These are phyloP conservation scores for Letharia lupina DNA, from an alignment of 495 filamentous ascomycete genomes.

Conservation along the genomic window DNA sequence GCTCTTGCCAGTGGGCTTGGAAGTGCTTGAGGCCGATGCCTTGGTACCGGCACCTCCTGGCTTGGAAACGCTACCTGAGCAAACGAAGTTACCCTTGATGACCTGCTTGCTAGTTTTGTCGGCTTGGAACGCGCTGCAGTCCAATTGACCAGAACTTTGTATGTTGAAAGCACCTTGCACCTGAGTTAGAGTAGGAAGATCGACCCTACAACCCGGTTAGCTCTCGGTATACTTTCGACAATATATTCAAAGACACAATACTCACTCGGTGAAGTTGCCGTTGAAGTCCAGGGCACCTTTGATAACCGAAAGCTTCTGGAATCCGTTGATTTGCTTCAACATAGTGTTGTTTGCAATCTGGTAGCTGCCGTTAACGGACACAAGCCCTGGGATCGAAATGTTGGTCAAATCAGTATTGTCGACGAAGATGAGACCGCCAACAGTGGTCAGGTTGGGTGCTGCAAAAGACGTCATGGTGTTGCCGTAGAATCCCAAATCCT, in stretches of 20 bases:
- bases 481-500: conserved; percentile 74
- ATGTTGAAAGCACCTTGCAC: conserved; percentile 85
- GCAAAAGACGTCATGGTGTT: conserved; percentile 60
- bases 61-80: conserved; percentile 35
- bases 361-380: conserved; percentile 64
- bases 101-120: conserved; percentile 32
- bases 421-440: conserved; percentile 71
- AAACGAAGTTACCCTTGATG: conserved; percentile 58
- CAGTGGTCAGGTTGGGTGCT: conserved; percentile 72
- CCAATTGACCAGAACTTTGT: conserved; percentile 58
- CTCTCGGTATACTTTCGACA: conserved; percentile 1
- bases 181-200: conserved; percentile 58
- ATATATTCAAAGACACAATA: conserved; percentile 20
- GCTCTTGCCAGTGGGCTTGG: conserved; percentile 30
- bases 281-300: conserved; percentile 82
- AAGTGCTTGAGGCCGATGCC: conserved; percentile 27
- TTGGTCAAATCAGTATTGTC: conserved; percentile 68
- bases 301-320: conserved; percentile 59
- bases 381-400: conserved; percentile 62
- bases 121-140: conserved; percentile 42
- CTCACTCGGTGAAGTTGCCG: conserved; percentile 77
- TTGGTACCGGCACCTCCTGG: conserved; percentile 39
- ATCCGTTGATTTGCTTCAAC: conserved; percentile 51
- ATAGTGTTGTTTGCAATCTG: conserved; percentile 81
- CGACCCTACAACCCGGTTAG: conserved; percentile 46